Percentiles rank a stretch among this genome's conserved stretches.
Evolutionary conservation across 345 rosid species (phyloP).

Genomic region (Hypericum perforatum): DNA sequence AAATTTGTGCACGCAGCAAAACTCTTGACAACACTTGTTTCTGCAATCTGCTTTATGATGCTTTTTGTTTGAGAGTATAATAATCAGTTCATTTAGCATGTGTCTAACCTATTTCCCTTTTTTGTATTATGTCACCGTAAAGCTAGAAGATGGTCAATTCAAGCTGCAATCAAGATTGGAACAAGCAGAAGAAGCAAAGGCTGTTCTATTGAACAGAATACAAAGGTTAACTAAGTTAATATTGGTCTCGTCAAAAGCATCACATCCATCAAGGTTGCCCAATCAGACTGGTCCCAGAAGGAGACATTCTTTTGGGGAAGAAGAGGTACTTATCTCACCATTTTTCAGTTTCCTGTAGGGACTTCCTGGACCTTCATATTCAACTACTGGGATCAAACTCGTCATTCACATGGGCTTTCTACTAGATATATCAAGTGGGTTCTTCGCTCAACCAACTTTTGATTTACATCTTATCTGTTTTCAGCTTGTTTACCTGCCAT

Average conservation of each 20-base stretch:
- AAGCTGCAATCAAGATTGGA: slow-evolving; percentile 91
- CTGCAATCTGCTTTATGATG: too few species aligned
- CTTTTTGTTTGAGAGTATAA: too few species aligned
- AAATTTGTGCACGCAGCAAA: too few species aligned
- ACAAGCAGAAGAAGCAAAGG: slow-evolving; percentile 99
- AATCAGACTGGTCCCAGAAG: slow-evolving; percentile 69
- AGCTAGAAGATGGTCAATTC: slow-evolving; percentile 98
- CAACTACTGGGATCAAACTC: slow-evolving; percentile 5
- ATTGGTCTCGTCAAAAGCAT: slow-evolving; percentile 82
- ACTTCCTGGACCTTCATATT: background rate
- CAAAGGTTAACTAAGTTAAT: slow-evolving; percentile 89
- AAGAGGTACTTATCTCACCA: slow-evolving; percentile 55
- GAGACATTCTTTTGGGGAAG: slow-evolving; percentile 99
- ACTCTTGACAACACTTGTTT: too few species aligned
- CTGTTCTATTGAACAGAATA: slow-evolving; percentile 89
- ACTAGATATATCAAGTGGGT: too few species aligned
- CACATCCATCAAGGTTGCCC: slow-evolving; percentile 64
- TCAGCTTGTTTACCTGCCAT: slow-evolving; percentile 97
- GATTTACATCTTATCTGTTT: background rate
- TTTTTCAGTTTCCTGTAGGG: background rate
- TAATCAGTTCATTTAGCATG: too few species aligned
- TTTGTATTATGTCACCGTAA: slow-evolving; percentile 25
- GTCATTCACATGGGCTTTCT: too few species aligned
- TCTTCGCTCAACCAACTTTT: too few species aligned
- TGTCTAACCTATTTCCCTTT: background rate